phyloP scores from a whole-genome alignment of 2,329 filamentous ascomycete genomes.

The Magnaporthales sp. region DNA sequence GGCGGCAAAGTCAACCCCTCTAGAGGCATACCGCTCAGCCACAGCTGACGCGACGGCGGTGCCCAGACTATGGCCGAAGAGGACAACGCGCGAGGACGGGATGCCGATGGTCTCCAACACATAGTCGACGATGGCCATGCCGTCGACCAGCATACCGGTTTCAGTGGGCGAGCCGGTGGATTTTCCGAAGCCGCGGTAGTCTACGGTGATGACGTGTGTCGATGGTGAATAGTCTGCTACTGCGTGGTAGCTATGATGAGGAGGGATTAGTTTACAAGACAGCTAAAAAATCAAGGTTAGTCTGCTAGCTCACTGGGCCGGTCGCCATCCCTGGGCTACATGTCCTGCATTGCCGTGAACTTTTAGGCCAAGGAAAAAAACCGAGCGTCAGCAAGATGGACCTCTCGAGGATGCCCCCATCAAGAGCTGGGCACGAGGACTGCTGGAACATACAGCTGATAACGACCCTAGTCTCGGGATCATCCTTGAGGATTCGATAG shows the following conservation, averaged over 20 bases:
- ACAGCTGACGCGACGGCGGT: conserved; percentile 75
- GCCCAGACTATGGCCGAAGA: conserved; percentile 81
- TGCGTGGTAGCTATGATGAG: conserved; percentile 60
- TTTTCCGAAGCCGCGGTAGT: conserved; percentile 82
- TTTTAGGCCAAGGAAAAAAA: conserved; percentile 19
- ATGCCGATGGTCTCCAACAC: conserved; percentile 57
- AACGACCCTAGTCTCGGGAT: conserved; percentile 54
- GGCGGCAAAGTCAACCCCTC: conserved; percentile 63
- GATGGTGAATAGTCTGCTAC: conserved; percentile 65
- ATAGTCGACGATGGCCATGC: conserved; percentile 64
- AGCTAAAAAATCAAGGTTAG: not conserved
- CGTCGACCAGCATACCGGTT: conserved; percentile 72
- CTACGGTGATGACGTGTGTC: conserved; percentile 71
- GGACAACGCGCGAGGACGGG: conserved; percentile 61
- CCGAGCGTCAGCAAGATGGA: conserved; percentile 11
- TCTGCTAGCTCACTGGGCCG: conserved; percentile 20
- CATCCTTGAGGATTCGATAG: conserved; percentile 53
- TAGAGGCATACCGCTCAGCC: conserved; percentile 57
- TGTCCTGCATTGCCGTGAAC: conserved; percentile 80
- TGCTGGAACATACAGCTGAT: conserved; percentile 46
- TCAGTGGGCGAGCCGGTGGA: conserved; percentile 78
- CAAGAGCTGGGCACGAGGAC: conserved; percentile 14
- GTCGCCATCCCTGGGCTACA: conserved; percentile 68
- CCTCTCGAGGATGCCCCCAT: conserved; percentile 13
- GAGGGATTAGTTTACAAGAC: not conserved